Conservation (phyloP, 2,329 filamentous ascomycete genomes). For the Fusarium luffae region DNA sequence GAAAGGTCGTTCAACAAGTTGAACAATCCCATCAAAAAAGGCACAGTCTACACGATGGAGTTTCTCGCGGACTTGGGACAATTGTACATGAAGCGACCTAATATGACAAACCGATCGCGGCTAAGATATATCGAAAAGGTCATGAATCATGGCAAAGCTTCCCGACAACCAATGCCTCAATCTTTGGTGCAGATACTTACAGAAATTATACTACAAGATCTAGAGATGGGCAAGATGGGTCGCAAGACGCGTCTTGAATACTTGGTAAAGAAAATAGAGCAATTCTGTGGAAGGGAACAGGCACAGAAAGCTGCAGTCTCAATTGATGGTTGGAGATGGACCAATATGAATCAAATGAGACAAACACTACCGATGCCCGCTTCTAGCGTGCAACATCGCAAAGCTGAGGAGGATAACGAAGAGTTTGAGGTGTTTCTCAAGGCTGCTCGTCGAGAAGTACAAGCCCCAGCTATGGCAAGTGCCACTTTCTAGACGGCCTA, state of each 20-base stretch:
- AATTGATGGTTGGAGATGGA: constrained; percentile 41
- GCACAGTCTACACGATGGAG: constrained; percentile 25
- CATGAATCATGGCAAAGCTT: constrained; percentile 39
- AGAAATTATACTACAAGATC: constrained; percentile 47
- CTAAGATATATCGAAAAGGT: constrained; percentile 48
- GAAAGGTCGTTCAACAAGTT: background rate
- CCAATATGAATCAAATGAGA: constrained; percentile 16
- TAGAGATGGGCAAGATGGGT: constrained; percentile 50
- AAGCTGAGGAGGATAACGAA: background rate
- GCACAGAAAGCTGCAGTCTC: constrained; percentile 22
- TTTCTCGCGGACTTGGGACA: constrained; percentile 48
- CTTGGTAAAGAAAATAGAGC: constrained; percentile 42
- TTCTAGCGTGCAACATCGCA: background rate
- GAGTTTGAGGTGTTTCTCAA: constrained; percentile 1
- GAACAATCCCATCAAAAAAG: background rate
- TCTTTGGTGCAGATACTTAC: constrained; percentile 45
- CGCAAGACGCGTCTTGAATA: constrained; percentile 48
- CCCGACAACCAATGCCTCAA: constrained; percentile 42
- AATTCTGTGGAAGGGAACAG: constrained; percentile 45
- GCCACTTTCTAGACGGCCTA: constrained; percentile 1
- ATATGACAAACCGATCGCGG: constrained; percentile 46
- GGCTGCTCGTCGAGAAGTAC: background rate
- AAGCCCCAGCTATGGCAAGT: background rate
- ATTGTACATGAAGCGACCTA: constrained; percentile 46
- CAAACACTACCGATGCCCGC: constrained; percentile 2